Evolutionary conservation across 305 asterid species (phyloP), one percentile per base, ranked within the genome.

Genomic region (Striga hermonthica): DNA sequence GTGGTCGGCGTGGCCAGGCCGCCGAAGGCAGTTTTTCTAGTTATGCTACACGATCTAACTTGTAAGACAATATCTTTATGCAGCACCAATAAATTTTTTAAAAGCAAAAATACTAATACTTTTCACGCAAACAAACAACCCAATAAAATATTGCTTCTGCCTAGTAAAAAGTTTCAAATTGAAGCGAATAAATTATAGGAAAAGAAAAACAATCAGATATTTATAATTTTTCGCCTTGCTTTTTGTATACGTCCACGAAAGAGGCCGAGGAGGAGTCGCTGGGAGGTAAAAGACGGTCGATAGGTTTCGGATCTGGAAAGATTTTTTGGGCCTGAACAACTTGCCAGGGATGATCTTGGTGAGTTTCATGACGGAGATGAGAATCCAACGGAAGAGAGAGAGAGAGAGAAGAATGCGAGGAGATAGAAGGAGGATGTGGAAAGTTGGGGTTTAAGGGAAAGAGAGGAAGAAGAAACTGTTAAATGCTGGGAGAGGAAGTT

Each of bases 1-100:
- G 84, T 84, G 22, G 82, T 82, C 5, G 90, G 86, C 53, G 90
- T 84, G 64, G n/a, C 76, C 3, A 67, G 0, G 4, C 84, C 82
- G 60, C 31, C 31, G 45, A n/a, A n/a, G n/a, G n/a, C n/a, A n/a
- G n/a, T n/a, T n/a, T n/a, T n/a, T n/a, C n/a, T n/a, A n/a, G n/a
- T n/a, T n/a, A n/a, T n/a, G n/a, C n/a, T n/a, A n/a, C n/a, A n/a
- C n/a, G n/a, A n/a, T n/a, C n/a, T n/a, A n/a, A n/a, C n/a, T n/a
- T n/a, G n/a, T n/a, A n/a, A n/a, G n/a, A n/a, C n/a, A n/a, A n/a
- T n/a, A n/a, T n/a, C n/a, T n/a, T n/a, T n/a, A n/a, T n/a, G n/a
- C n/a, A n/a, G n/a, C n/a, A n/a, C n/a, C n/a, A n/a, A n/a, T n/a
- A n/a, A n/a, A n/a, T n/a, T n/a, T n/a, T n/a, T n/a, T n/a, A n/a